Conservation (phyloP, 164 flowering plant genomes). For the Amborella trichopoda region DNA sequence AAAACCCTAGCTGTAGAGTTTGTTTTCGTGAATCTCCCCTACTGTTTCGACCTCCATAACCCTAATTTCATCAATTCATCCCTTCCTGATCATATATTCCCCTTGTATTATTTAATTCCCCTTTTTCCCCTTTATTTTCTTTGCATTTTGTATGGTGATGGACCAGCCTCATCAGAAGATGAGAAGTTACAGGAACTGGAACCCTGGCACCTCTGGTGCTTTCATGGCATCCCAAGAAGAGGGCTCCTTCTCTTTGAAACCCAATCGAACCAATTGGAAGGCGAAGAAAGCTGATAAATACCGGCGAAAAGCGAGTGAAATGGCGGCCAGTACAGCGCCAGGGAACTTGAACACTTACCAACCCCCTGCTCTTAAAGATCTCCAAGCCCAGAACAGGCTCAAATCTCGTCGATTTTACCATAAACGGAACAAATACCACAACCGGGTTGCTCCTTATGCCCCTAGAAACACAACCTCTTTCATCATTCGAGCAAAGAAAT, state of each 20-base stretch:
- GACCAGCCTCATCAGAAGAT: slow-evolving; percentile 19
- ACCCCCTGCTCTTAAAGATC: slow-evolving; percentile 56
- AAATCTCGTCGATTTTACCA: slow-evolving; percentile 60
- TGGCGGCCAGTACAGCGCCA: slow-evolving; percentile 6
- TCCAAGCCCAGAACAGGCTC: slow-evolving; percentile 60
- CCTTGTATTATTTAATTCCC: too few species aligned
- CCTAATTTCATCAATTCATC: too few species aligned
- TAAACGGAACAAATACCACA: slow-evolving; percentile 41
- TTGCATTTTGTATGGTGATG: slow-evolving; percentile 2
- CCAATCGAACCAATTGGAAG: slow-evolving; percentile 44
- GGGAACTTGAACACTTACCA: slow-evolving; percentile 36
- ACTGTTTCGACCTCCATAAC: too few species aligned
- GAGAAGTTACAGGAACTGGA: slow-evolving; percentile 21
- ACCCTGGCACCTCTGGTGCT: slow-evolving; percentile 7
- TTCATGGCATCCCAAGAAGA: slow-evolving; percentile 11
- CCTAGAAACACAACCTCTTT: slow-evolving; percentile 79
- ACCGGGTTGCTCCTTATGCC: slow-evolving; percentile 64
- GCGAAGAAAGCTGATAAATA: slow-evolving; percentile 43
- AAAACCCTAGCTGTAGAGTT: too few species aligned
- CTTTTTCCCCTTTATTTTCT: not conserved
- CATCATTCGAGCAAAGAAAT: slow-evolving; percentile 66
- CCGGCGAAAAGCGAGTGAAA: slow-evolving; percentile 8
- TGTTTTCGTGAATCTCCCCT: too few species aligned
- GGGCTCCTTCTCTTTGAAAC: slow-evolving; percentile 10
- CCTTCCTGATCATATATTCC: too few species aligned